Evolutionary conservation across 805 yeast species (phyloP), one percentile per base, ranked within the genome.

Genomic region (Saccharomycopsis guyanensis): DNA sequence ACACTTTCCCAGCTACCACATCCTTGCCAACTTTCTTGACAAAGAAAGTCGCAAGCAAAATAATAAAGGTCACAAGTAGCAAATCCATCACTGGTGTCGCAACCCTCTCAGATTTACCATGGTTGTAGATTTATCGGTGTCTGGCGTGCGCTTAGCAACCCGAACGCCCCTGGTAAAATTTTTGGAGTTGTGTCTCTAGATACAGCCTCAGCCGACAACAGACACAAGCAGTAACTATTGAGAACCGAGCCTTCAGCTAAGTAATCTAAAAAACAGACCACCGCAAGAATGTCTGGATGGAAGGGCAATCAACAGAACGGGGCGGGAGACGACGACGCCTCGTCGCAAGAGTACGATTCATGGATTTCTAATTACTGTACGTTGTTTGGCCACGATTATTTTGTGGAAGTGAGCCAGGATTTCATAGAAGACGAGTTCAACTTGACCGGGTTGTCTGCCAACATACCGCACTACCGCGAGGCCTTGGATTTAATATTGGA

Each of bases 391-490:
- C 78, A 87, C 59, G 94, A 93, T 59, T 91, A 81, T 62, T 88
- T 88, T 63, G 95, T 89, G 38, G 94, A 89, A 56, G 96, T 93
- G 4, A 74, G 88, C 1, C 87, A 85, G 40, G 96, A 87, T 42
- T 93, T 88, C 63, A 86, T 93, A 51, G 97, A 89, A 57, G 98
- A 93, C 64, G 97, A 93, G 55, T 93, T 93, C 72, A 93, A 93
- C 61, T 72, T 93, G 57, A 89, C 97, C 1, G 97, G 97, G 1
- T 71, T 93, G 43, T 73, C 83, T 27, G 75, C 81, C 54, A 78
- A 85, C 49, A 96, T 93, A 7, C 95, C 97, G 3, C 86, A 81
- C 60, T 93, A 89, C 63, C 70, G 91, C 58, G 95, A 88, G 59
- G 96, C 97, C 1, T 67, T 91, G 52, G 96, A 91, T 64, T 74